These are phyloP conservation scores for Spongospora subterranea DNA, from an alignment of 208 protist species.

Conservation along the genomic window DNA sequence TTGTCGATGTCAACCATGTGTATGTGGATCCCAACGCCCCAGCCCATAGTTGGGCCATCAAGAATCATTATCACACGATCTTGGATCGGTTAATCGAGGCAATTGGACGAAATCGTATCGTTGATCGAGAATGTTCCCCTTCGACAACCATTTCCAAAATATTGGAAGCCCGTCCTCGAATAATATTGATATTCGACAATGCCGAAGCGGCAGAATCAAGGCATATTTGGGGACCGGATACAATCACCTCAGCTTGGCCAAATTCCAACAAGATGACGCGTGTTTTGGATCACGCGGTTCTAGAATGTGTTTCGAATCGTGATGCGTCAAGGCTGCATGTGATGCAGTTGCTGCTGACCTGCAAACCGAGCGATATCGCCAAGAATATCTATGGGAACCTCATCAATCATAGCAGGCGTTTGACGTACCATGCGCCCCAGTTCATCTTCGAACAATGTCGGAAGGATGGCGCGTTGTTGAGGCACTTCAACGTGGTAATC, in stretches of 20 bases:
- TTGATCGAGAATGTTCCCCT: neutral
- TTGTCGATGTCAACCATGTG: neutral
- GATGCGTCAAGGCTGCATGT: neutral
- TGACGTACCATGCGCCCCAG: neutral
- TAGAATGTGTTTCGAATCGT: neutral
- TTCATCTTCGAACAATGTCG: neutral
- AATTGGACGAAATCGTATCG: neutral
- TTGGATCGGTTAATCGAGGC: neutral
- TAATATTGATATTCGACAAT: neutral
- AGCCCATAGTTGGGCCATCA: no score
- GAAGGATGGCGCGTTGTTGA: neutral
- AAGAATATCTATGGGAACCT: neutral
- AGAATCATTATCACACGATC: neutral
- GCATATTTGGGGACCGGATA: neutral
- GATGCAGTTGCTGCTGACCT: neutral
- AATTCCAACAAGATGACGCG: neutral
- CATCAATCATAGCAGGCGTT: neutral
- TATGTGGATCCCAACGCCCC: neutral
- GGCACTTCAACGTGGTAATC: neutral
- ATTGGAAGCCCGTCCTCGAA: neutral
- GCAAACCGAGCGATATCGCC: neutral
- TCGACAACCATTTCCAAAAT: neutral
- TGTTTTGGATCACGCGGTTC: neutral
- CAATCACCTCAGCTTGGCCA: neutral
- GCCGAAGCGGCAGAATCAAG: neutral